A percentile compares a stretch with the other conserved stretches of the same genome.
phyloP scores from a whole-genome alignment of 331 rosid genomes.

The Rosa hybrid region DNA sequence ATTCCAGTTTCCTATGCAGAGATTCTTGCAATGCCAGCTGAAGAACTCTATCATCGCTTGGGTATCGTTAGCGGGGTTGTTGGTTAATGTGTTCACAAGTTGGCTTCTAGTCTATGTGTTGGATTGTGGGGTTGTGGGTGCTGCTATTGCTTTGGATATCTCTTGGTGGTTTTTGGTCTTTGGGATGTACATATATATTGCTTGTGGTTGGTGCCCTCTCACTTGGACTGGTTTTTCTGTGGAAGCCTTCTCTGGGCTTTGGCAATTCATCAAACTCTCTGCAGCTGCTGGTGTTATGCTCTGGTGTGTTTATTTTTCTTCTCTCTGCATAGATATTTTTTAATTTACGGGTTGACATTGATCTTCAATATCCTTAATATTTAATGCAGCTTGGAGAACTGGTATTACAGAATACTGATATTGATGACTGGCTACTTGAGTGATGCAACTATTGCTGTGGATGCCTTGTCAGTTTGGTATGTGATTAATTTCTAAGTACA shows the following conservation, averaged over 20 bases:
- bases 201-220: slow-evolving; percentile 62
- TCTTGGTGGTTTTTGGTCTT: slow-evolving; percentile 79
- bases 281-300: slow-evolving; percentile 76
- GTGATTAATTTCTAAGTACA: background rate
- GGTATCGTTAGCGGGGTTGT: slow-evolving; percentile 48
- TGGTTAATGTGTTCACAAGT: slow-evolving; percentile 35
- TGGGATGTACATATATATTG: slow-evolving; percentile 44
- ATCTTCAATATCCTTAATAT: background rate
- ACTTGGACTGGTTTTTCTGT: slow-evolving; percentile 73
- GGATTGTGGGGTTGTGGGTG: slow-evolving; percentile 66
- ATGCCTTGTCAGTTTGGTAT: slow-evolving; percentile 37
- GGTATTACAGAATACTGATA: slow-evolving; percentile 39
- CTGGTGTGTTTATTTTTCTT: slow-evolving; percentile 11
- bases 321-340: background rate
- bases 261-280: slow-evolving; percentile 70
- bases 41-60: slow-evolving; percentile 57
- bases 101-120: slow-evolving; percentile 53
- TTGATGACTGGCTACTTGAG: slow-evolving; percentile 32
- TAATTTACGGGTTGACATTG: background rate
- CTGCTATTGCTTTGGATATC: slow-evolving; percentile 62
- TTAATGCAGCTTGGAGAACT: slow-evolving; percentile 36
- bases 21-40: slow-evolving; percentile 70
- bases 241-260: slow-evolving; percentile 69
- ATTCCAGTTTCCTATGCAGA: slow-evolving; percentile 64
- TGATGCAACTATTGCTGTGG: slow-evolving; percentile 35